Evolutionary conservation across 202 grass and related monocot genomes (phyloP), one percentile per base, ranked within the genome.

Genomic region (Cymbopogon flexuosus): DNA sequence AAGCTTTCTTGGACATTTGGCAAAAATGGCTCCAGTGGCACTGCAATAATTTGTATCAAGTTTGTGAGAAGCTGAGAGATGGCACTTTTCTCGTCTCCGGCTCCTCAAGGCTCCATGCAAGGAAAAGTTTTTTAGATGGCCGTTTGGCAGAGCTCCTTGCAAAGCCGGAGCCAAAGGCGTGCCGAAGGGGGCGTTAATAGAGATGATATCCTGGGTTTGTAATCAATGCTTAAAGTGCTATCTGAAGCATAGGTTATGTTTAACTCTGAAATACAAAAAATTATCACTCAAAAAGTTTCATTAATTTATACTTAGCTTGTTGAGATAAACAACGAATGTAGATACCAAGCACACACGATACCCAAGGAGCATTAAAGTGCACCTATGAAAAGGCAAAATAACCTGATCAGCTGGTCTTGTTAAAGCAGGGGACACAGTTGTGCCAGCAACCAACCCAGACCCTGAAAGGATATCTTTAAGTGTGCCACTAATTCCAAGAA

Each of bases 381-480:
- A 34, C 12, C 59, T 16, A 33, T 41, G 16, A 47, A 51, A 63
- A 37, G 27, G 39, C 9, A 65, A 47, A 71, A 65, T 76, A 45
- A 97, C 94, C 89, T 97, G 94, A 73, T 97, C 94, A 34, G 91
- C 68, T 70, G 94, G 94, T 46, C 91, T 93, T 27, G 88, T 87
- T 72, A 93, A 77, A 81, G 89, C 81, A 77, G 91, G 91, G 12
- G 89, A 83, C 33, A 93, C 94, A 56, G 80, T 81, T 60, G 80
- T 66, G 45, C 91, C 87, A 83, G 89, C 72, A 78, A 93, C 77
- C 46, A 93, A 82, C 18, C 89, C 94, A 86, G 89, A 93, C 60
- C 89, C 85, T 57, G 84, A 90, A 74, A 97, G 91, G 63, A 97
- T 91, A 68, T 97, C 94, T 91, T 93, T 93, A 64, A 93, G 81